Evolutionary conservation across 2,329 filamentous ascomycete species (phyloP).

Genomic region (Onygena corvina): DNA sequence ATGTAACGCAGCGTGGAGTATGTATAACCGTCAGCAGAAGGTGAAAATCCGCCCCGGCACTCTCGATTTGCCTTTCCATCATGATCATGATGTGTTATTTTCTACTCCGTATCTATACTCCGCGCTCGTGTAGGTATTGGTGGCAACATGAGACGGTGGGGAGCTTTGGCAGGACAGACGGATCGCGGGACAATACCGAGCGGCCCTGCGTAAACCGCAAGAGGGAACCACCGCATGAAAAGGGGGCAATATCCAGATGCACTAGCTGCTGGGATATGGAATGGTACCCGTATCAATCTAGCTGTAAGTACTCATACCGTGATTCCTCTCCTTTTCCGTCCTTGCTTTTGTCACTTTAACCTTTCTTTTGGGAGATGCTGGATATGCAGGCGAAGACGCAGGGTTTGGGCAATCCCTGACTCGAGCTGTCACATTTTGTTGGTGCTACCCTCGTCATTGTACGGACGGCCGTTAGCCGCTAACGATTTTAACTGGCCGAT

Average conservation of each 20-base stretch:
- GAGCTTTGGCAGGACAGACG: not conserved
- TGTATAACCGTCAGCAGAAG: not conserved
- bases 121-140: not conserved
- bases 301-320: too few relatives aligned
- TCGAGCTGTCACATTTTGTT: conserved; percentile 7
- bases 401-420: conserved; percentile 1
- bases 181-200: not conserved
- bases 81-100: too few relatives aligned
- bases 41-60: too few relatives aligned
- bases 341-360: not conserved
- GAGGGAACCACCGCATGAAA: not conserved
- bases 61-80: too few relatives aligned
- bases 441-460: conserved; percentile 6
- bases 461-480: conserved; percentile 6
- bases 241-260: conserved; percentile 3
- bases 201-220: conserved; percentile 3
- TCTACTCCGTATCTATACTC: too few relatives aligned
- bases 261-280: not conserved
- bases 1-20: not conserved
- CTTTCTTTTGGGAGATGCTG: not conserved
- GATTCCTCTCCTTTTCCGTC: not conserved
- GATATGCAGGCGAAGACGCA: conserved; percentile 1
- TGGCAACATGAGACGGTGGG: not conserved
- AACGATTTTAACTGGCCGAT: conserved; percentile 2
- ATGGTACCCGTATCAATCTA: conserved; percentile 6